Evolutionary conservation across 1,139 yeast genomes (phyloP), one percentile per base, ranked within the genome.

Genomic region (Taphrina deformans): DNA sequence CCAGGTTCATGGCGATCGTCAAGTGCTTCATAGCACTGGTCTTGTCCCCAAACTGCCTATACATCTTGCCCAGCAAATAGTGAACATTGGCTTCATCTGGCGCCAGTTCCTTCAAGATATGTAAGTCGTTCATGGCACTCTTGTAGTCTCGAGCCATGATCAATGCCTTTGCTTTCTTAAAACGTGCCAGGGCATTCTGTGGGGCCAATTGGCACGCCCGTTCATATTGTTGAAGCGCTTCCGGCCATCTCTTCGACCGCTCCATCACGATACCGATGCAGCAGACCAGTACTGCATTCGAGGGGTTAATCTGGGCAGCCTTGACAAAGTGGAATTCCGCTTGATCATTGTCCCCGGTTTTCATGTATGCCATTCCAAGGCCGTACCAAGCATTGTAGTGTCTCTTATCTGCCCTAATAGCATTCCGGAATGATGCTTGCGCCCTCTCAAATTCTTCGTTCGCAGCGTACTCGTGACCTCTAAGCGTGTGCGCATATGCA

Each of bases 311-410:
- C 48, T 87, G 83, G 21, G 89, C 84, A 0, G 99, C 99, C 72
- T 88, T 88, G 61, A 90, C 79, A 78, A 93, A 91, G 75, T 91
- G 96, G 69, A 85, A 83, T 71, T 91, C 93, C 0, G 99, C 97
- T 72, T 86, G 85, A 53, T 83, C 85, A 71, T 85, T 85, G 72
- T 90, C 92, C 2, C 97, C 98, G 64, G 91, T 78, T 71, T 91
- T 89, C 74, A 91, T 82, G 74, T 88, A 89, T 46, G 92, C 96
- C 96, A 91, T 91, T 6, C 99, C 99, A 67, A 95, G 83, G 24
- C 99, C 99, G 73, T 93, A 95, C 73, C 93, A 85, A 0, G 99
- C 98, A 76, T 93, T 93, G 75, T 92, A 93, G 74, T 91, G 97
- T 67, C 93, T 81, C 59, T 87, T 81, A 72, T 93, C 96, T 53